These are phyloP conservation scores for Colletotrichum sidae DNA, from an alignment of 2,329 filamentous ascomycete genomes.

Conservation along the genomic window DNA sequence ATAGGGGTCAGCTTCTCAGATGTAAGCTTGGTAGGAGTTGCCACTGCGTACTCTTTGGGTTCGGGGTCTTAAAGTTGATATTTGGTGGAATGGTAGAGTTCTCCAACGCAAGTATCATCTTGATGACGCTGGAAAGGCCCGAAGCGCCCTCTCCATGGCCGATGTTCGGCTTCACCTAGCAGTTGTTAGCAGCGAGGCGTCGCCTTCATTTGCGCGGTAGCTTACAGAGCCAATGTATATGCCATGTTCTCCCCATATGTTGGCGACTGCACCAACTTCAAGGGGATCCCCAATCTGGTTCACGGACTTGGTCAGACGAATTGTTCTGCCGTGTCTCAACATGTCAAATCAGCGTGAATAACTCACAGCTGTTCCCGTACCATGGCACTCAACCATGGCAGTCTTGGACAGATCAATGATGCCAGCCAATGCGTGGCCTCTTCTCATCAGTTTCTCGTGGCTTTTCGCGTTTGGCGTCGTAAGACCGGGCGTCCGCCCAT, in stretches of 20 bases:
- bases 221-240: conserved; percentile 44
- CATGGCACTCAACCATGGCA: conserved; percentile 52
- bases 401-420: conserved; percentile 44
- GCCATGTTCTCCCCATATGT: conserved; percentile 43
- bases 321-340: not conserved
- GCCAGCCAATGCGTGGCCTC: conserved; percentile 47
- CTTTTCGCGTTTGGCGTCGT: conserved; percentile 50
- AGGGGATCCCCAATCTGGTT: conserved; percentile 60
- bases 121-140: conserved; percentile 56
- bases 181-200: too few relatives aligned
- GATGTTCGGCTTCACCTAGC: conserved; percentile 50
- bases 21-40: accelerated
- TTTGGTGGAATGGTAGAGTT: conserved; percentile 52
- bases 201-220: accelerated
- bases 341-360: conserved; percentile 37
- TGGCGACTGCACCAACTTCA: conserved; percentile 49
- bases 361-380: conserved; percentile 52
- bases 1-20: conserved; percentile 19
- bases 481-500: conserved; percentile 56
- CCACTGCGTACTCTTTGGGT: conserved; percentile 38
- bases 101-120: conserved; percentile 55
- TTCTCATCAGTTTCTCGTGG: conserved; percentile 50
- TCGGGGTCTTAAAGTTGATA: conserved; percentile 49
- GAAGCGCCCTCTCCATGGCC: conserved; percentile 59
- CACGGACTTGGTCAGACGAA: not conserved